A percentile compares a stretch with the other conserved stretches of the same genome.
Evolutionary conservation across 164 flowering plant species (phyloP).

Genomic region (Liquidambar formosana): DNA sequence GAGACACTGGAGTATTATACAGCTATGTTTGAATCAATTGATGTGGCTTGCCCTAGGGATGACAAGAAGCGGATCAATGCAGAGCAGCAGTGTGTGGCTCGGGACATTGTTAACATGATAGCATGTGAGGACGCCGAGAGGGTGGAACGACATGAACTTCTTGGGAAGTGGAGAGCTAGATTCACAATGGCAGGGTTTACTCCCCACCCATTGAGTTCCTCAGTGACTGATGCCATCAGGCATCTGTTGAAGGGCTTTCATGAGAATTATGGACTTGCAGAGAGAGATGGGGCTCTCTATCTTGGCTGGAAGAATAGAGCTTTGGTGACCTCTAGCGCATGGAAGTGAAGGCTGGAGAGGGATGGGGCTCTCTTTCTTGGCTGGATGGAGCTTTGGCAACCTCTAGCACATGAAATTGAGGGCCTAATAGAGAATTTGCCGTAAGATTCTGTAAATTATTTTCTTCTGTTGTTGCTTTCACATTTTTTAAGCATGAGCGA

Average conservation of each 20-base stretch:
- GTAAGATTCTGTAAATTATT: constrained; percentile 11
- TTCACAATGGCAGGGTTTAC: constrained; percentile 55
- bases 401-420: constrained; percentile 52
- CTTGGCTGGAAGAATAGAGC: constrained; percentile 52
- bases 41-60: constrained; percentile 35
- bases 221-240: constrained; percentile 19
- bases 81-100: constrained; percentile 64
- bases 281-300: constrained; percentile 39
- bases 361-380: constrained; percentile 47
- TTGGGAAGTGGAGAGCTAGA: constrained; percentile 52
- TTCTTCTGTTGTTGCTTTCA: background rate
- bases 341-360: constrained; percentile 41
- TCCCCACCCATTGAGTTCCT: constrained; percentile 28
- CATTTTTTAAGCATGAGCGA: background rate
- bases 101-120: constrained; percentile 61
- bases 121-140: constrained; percentile 61
- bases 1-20: constrained; percentile 54
- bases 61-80: constrained; percentile 54
- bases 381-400: constrained; percentile 52
- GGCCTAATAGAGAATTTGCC: background rate
- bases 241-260: constrained; percentile 38
- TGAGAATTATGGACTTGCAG: constrained; percentile 32
- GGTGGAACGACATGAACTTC: constrained; percentile 57
- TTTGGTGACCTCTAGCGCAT: constrained; percentile 48
- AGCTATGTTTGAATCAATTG: constrained; percentile 65